Percentiles rank a stretch among this genome's conserved stretches.
Conservation (phyloP, 139 green algal species). For the Chlamydomonas applanata region DNA sequence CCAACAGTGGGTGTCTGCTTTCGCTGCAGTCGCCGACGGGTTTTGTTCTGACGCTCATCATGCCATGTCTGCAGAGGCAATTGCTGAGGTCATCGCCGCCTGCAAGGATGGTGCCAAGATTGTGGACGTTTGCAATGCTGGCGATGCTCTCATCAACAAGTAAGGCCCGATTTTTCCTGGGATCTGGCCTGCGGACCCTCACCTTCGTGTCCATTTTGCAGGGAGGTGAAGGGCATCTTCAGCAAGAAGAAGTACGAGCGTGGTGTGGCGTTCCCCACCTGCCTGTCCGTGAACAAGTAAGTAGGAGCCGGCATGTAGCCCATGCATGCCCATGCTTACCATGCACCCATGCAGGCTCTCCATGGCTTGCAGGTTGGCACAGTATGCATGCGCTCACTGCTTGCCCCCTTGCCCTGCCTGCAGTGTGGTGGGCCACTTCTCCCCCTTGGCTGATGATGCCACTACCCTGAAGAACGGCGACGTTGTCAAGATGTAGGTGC, state of each 20-base stretch:
- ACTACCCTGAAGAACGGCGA: slow-evolving; percentile 80
- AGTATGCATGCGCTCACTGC: not conserved
- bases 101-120: slow-evolving; percentile 88
- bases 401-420: too few species aligned
- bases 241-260: slow-evolving; percentile 78
- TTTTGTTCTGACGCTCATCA: not conserved
- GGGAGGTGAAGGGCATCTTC: slow-evolving; percentile 82
- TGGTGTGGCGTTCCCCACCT: slow-evolving; percentile 95
- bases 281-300: slow-evolving; percentile 89
- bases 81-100: slow-evolving; percentile 69
- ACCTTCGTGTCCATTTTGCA: slow-evolving; percentile 31
- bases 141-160: slow-evolving; percentile 83
- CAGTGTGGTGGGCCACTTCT: slow-evolving; percentile 92
- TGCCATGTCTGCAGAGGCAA: slow-evolving; percentile 65
- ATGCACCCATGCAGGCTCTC: not conserved
- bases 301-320: not conserved
- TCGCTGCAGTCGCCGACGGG: not conserved
- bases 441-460: slow-evolving; percentile 68
- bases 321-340: not conserved
- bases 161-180: slow-evolving; percentile 38
- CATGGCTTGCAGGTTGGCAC: not conserved
- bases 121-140: slow-evolving; percentile 83
- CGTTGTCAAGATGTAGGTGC: slow-evolving; percentile 88
- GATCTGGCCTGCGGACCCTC: not conserved
- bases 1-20: slow-evolving; percentile 80